These are phyloP conservation scores for Puccinia novopanici DNA, from an alignment of 1,284 basidiomycete genomes.

Conservation along the genomic window DNA sequence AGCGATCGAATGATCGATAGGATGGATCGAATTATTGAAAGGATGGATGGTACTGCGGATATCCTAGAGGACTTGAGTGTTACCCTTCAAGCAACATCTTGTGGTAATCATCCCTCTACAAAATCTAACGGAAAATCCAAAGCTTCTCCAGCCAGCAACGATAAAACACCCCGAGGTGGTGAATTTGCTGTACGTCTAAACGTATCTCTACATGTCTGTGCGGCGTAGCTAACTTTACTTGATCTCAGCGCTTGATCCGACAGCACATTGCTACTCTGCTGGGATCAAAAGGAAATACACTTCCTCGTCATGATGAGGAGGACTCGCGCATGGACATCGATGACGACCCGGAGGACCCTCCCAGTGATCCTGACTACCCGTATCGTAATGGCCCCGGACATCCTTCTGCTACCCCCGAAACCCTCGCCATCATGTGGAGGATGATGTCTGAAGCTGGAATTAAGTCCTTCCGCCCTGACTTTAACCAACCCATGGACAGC, in stretches of 20 bases:
- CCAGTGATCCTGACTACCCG: conserved; percentile 18
- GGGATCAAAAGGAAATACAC: not conserved
- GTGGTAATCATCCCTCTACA: no score
- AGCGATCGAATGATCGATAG: no score
- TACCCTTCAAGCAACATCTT: no score
- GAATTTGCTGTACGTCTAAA: no score
- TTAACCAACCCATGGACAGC: conserved; percentile 1
- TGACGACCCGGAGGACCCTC: not conserved
- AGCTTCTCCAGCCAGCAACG: no score
- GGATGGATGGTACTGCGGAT: no score
- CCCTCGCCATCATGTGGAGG: conserved; percentile 25
- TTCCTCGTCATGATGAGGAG: not conserved
- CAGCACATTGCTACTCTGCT: conserved; percentile 25
- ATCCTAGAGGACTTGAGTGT: no score
- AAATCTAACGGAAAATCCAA: no score
- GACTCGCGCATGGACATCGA: conserved; percentile 11
- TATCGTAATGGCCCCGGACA: conserved; percentile 37
- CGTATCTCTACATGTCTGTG: no score
- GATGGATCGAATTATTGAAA: no score
- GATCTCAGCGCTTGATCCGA: conserved; percentile 14
- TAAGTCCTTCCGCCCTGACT: conserved; percentile 17
- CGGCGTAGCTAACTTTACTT: no score
- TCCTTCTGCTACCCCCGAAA: conserved; percentile 3
- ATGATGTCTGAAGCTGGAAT: conserved; percentile 29
- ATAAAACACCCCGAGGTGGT: no score